Evolutionary conservation across 768 basidiomycete species (phyloP).

Genomic region (Paxillus rubicundulus): DNA sequence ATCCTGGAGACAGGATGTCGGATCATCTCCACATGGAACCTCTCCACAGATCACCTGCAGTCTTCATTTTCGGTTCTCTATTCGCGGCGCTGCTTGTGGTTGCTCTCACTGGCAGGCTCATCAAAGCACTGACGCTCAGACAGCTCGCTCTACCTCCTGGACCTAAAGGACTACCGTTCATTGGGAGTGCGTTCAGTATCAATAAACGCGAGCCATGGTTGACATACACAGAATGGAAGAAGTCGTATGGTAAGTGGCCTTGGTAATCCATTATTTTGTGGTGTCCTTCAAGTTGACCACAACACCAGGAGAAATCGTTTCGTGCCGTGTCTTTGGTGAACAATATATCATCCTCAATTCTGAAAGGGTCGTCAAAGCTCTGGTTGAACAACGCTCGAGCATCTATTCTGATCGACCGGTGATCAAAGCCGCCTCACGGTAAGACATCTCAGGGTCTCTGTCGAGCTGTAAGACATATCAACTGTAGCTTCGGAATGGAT

Average conservation of each 20-base stretch:
- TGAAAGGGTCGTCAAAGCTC: constrained; percentile 17
- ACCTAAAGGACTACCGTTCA: constrained; percentile 25
- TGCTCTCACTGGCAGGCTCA: neutral
- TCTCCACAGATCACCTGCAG: neutral
- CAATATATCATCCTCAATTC: constrained; percentile 24
- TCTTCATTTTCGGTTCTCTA: neutral
- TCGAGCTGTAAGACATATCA: neutral
- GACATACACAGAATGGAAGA: constrained; percentile 31
- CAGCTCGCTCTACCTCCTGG: constrained; percentile 27
- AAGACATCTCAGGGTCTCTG: neutral
- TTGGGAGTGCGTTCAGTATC: constrained; percentile 27
- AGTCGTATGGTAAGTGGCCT: constrained; percentile 26
- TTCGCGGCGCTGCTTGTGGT: constrained; percentile 3
- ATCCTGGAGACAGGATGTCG: neutral
- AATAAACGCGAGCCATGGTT: constrained; percentile 29
- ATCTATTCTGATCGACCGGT: constrained; percentile 23
- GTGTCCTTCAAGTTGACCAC: neutral
- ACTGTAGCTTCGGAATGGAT: constrained; percentile 21
- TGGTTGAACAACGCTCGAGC: constrained; percentile 26
- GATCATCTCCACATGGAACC: constrained; percentile 5
- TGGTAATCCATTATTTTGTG: neutral
- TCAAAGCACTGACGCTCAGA: constrained; percentile 12
- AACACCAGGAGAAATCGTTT: constrained; percentile 19
- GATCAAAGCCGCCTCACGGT: constrained; percentile 7
- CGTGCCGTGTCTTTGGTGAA: constrained; percentile 19